phyloP scores from a whole-genome alignment of 345 rosid species.

The Toxicodendron radicans region DNA sequence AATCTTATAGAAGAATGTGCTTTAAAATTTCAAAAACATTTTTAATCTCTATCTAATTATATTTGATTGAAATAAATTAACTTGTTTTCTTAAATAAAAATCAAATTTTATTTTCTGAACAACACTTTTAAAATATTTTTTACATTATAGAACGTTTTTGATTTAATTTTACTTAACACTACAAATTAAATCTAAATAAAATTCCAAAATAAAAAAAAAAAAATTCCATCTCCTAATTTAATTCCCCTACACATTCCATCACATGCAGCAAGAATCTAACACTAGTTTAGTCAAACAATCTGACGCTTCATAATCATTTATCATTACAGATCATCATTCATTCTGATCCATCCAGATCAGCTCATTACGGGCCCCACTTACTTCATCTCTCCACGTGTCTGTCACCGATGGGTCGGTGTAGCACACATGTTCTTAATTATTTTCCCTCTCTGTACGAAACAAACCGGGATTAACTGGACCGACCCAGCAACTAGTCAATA shows the following conservation, averaged over 20 bases:
- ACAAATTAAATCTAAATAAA: no score
- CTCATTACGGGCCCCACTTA: not conserved
- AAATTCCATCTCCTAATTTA: not conserved
- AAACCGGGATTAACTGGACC: not conserved
- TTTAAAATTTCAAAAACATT: no score
- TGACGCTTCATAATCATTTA: constrained; percentile 19
- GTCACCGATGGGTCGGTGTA: constrained; percentile 28
- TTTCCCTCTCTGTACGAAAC: not conserved
- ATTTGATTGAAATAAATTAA: no score
- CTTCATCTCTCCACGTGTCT: constrained; percentile 32
- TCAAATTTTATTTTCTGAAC: no score
- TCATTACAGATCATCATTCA: not conserved
- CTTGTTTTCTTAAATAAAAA: not conserved
- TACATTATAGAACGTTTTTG: no score
- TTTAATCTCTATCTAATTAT: no score
- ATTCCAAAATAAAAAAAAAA: no score
- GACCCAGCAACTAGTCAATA: constrained; percentile 9
- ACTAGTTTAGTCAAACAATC: constrained; percentile 11
- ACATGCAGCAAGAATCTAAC: not conserved
- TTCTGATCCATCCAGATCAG: not conserved
- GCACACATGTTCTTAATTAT: constrained; percentile 15
- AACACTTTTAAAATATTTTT: no score
- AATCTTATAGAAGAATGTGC: no score
- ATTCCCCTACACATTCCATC: not conserved
- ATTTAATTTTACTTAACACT: no score